Percentiles rank a stretch among this genome's conserved stretches.
Evolutionary conservation across 305 asterid species (phyloP).

Genomic region (Caryopteris hybrid): DNA sequence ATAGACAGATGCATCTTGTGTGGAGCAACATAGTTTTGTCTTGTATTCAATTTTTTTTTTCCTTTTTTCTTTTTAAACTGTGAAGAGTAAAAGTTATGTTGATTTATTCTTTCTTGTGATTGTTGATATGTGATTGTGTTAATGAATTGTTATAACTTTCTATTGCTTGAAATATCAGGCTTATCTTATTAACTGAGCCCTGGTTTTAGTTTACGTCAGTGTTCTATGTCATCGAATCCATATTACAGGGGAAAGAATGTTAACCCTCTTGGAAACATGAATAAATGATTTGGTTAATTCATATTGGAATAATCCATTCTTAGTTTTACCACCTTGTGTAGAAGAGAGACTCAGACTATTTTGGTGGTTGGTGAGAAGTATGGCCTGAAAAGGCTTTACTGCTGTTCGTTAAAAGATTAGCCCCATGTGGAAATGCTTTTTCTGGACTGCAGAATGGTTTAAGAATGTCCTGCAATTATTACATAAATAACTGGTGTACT

Average conservation of each 20-base stretch:
- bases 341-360: too few relatives aligned
- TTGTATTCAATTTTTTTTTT: neutral
- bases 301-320: too few relatives aligned
- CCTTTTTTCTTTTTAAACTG: too few relatives aligned
- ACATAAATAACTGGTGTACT: neutral
- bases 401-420: too few relatives aligned
- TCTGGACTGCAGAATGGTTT: too few relatives aligned
- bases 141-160: neutral
- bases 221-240: conserved; percentile 11
- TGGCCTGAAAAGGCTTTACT: too few relatives aligned
- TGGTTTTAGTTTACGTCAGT: neutral
- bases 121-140: neutral
- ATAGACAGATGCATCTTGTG: neutral
- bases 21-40: neutral
- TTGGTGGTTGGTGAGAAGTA: too few relatives aligned
- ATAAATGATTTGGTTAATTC: too few relatives aligned
- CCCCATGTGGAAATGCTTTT: too few relatives aligned
- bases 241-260: neutral
- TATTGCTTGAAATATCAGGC: conserved; percentile 7
- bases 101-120: neutral
- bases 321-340: too few relatives aligned
- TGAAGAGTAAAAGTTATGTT: neutral
- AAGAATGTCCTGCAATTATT: too few relatives aligned
- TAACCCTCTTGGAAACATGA: neutral
- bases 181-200: neutral